Evolutionary conservation across 1,284 basidiomycete species (phyloP).

Genomic region (Sanghuangporus weigelae): DNA sequence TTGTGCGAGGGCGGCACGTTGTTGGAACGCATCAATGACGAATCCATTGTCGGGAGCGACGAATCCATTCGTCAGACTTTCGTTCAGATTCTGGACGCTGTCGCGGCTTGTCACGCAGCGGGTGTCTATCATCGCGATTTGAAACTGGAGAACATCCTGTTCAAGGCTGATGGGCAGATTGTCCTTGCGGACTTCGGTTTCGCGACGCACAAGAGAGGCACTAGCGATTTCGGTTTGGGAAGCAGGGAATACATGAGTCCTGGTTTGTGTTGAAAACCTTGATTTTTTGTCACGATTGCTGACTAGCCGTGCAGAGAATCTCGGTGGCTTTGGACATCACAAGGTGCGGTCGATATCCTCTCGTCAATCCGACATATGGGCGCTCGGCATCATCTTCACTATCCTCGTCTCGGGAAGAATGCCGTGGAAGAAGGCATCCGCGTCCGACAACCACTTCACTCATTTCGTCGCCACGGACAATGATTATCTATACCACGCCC

Average conservation of each 20-base stretch:
- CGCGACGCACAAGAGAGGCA: slow-evolving; percentile 85
- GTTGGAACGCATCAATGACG: slow-evolving; percentile 73
- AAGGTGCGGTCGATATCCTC: slow-evolving; percentile 44
- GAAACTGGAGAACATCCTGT: slow-evolving; percentile 97
- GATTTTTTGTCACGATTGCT: no score
- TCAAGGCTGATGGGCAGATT: slow-evolving; percentile 69
- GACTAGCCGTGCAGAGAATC: no score
- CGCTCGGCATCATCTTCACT: slow-evolving; percentile 92
- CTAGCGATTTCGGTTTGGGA: slow-evolving; percentile 92
- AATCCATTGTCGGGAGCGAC: slow-evolving; percentile 66
- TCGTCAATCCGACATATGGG: slow-evolving; percentile 94
- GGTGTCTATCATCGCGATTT: slow-evolving; percentile 97
- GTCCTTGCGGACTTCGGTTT: slow-evolving; percentile 96
- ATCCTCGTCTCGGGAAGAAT: slow-evolving; percentile 95
- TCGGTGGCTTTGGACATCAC: no score
- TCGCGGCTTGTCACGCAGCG: slow-evolving; percentile 82
- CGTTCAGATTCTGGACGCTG: slow-evolving; percentile 89
- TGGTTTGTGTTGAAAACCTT: slow-evolving; percentile 43
- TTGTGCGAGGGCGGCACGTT: slow-evolving; percentile 87
- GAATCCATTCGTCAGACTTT: slow-evolving; percentile 83
- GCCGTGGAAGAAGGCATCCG: slow-evolving; percentile 94
- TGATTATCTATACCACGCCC: slow-evolving; percentile 64
- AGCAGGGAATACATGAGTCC: slow-evolving; percentile 97
- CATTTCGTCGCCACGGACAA: slow-evolving; percentile 57
- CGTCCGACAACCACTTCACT: slow-evolving; percentile 58